A percentile compares a stretch with the other conserved stretches of the same genome.
Conservation (phyloP, 306 rosid genomes). For the Hippophae rhamnoides region DNA sequence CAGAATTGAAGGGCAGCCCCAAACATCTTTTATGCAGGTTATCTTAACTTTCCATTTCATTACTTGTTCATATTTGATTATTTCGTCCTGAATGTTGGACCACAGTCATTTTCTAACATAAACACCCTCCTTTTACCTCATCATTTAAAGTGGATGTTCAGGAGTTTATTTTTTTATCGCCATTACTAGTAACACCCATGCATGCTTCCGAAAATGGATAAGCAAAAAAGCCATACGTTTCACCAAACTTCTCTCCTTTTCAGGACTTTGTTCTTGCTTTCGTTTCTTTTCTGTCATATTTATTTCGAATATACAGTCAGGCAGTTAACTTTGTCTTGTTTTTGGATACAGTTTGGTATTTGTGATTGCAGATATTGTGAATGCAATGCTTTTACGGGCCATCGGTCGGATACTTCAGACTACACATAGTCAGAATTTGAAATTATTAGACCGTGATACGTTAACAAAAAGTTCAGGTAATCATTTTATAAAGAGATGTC, state of each 20-base stretch:
- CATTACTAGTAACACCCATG: too few relatives aligned
- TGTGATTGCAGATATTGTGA: slow-evolving; percentile 70
- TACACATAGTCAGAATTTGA: slow-evolving; percentile 47
- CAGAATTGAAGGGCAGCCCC: slow-evolving; percentile 83
- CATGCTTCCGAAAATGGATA: too few relatives aligned
- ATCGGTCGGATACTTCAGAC: slow-evolving; percentile 55
- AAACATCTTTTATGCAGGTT: slow-evolving; percentile 81
- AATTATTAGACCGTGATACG: slow-evolving; percentile 34
- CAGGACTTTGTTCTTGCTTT: not conserved
- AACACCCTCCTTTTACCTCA: too few relatives aligned
- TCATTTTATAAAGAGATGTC: not conserved
- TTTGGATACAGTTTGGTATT: slow-evolving; percentile 68
- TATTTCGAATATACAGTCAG: slow-evolving; percentile 3
- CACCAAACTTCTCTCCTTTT: not conserved
- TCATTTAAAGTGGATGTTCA: too few relatives aligned
- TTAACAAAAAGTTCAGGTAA: slow-evolving; percentile 51
- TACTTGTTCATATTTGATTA: not conserved
- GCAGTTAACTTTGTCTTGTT: slow-evolving; percentile 37
- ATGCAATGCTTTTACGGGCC: slow-evolving; percentile 61
- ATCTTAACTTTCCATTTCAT: slow-evolving; percentile 12
- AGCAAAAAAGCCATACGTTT: not conserved
- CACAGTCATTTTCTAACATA: too few relatives aligned
- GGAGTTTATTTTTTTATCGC: too few relatives aligned
- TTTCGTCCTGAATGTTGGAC: too few relatives aligned
- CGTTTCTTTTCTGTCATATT: not conserved